Base-by-base conservation (phyloP, 169 alveolate genomes). In the Plasmodium gallinaceum region DNA sequence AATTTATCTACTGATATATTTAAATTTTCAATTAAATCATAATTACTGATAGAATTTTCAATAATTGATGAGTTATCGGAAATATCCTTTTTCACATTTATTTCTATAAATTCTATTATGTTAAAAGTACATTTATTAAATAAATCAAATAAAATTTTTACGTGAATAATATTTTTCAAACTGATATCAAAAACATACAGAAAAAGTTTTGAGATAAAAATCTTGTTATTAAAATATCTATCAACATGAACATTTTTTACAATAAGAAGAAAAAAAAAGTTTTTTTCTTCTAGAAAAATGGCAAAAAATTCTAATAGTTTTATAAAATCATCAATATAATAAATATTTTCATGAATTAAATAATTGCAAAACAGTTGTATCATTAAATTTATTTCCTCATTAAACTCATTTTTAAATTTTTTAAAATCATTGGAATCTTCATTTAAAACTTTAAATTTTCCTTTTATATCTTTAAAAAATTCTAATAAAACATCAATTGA, bases 321-420 rank as follows among this genome's bases (percentile, higher is more conserved):
- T 51, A 71, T n/a, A 60, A 86, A 71, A 58, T 69, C 92, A 45
- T 71, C 92, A 12, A 86, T 42, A 60, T 86, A 86, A 64, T 58
- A 61, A 20, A 61, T 71, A 70, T 71, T 69, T 12, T 86, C 92
- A 73, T 60, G 16, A 58, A 71, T 46, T 61, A 86, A 69, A 70
- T 86, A 86, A 48, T 46, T 71, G 52, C 88, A 69, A 86, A 86
- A 71, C 46, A 86, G 39, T 7, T 62, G 52, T 39, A 86, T 51
- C 37, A 86, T 18, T 0, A 73, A 18, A 71, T 37, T 71, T 45
- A 86, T 20, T 32, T 86, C 71, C 10, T 68, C 48, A 26, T 68
- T 8, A 68, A 83, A 68, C 10, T 37, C 20, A 32, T 43, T 37
- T 60, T 83, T 83, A 32, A 83, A 58, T 32, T 5, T 24, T 51